A percentile compares a stretch with the other conserved stretches of the same genome.
Conservation (phyloP, 192 early-diverging fungal species). For the Coemansia sp. region DNA sequence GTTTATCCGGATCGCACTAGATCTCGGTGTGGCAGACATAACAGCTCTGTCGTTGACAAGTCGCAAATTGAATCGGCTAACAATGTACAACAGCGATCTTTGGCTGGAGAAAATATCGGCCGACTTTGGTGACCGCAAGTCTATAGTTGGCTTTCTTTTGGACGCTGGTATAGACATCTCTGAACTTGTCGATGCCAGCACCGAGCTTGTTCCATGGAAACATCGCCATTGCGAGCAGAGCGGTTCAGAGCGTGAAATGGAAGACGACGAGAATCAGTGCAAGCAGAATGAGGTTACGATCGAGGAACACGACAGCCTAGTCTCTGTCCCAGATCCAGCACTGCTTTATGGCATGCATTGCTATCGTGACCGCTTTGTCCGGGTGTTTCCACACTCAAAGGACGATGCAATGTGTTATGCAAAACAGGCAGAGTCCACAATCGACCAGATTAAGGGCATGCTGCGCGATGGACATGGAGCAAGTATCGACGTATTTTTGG, state of each 20-base stretch:
- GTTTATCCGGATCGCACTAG: slow-evolving; percentile 40
- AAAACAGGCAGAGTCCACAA: slow-evolving; percentile 24
- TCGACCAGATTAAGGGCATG: slow-evolving; percentile 41
- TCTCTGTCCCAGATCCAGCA: background rate
- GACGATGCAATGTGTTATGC: slow-evolving; percentile 17
- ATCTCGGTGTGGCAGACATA: slow-evolving; percentile 29
- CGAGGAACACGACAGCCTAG: background rate
- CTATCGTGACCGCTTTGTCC: slow-evolving; percentile 37
- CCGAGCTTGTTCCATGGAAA: slow-evolving; percentile 38
- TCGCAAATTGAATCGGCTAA: slow-evolving; percentile 26
- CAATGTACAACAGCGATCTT: slow-evolving; percentile 26
- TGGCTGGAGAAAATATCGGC: slow-evolving; percentile 47
- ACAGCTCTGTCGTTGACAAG: slow-evolving; percentile 32
- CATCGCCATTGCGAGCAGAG: background rate
- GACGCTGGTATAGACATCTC: slow-evolving; percentile 49
- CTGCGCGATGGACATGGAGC: slow-evolving; percentile 41
- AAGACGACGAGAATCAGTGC: background rate
- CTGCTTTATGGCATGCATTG: slow-evolving; percentile 27
- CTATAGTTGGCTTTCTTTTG: slow-evolving; percentile 34
- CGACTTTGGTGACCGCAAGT: slow-evolving; percentile 51
- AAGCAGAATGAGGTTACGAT: background rate
- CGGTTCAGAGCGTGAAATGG: background rate
- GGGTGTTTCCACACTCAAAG: slow-evolving; percentile 34
- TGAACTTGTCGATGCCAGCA: slow-evolving; percentile 23
- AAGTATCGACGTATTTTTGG: slow-evolving; percentile 28